Conservation (phyloP, 2,329 filamentous ascomycete species). For the Geosmithia putterillii region DNA sequence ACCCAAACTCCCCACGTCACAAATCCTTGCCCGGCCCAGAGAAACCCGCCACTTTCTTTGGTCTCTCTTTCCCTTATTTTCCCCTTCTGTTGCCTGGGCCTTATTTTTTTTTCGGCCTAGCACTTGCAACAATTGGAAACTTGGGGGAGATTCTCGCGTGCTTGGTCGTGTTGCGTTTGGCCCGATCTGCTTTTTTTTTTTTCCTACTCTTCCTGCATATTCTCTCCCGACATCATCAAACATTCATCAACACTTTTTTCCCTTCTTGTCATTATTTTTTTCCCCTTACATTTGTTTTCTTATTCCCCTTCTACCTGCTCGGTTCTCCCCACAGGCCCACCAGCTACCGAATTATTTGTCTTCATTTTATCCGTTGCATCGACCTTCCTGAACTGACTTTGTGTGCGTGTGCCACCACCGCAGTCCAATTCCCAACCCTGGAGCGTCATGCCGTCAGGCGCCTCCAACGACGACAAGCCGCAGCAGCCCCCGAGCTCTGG, state of each 20-base stretch:
- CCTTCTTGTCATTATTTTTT: background rate
- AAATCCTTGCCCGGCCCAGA: background rate
- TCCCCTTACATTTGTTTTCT: too few species aligned
- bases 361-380: background rate
- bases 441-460: slow-evolving; percentile 3
- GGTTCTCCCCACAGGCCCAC: too few species aligned
- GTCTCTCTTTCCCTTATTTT: background rate
- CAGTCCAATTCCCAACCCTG: background rate
- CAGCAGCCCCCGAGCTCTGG: slow-evolving; percentile 3
- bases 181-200: background rate
- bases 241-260: background rate
- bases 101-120: background rate
- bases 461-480: slow-evolving; percentile 1
- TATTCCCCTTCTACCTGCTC: too few species aligned
- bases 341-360: too few species aligned
- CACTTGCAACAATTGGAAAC: background rate
- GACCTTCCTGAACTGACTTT: background rate
- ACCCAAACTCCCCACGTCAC: background rate
- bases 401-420: background rate
- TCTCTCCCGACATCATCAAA: background rate
- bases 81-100: background rate
- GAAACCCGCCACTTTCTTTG: background rate
- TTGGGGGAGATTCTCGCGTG: background rate
- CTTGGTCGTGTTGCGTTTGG: background rate
- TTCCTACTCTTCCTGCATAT: background rate